Percentiles rank a stretch among this genome's conserved stretches.
Evolutionary conservation across 2,329 filamentous ascomycete genomes (phyloP).

Genomic region (Colletotrichum aenigma): DNA sequence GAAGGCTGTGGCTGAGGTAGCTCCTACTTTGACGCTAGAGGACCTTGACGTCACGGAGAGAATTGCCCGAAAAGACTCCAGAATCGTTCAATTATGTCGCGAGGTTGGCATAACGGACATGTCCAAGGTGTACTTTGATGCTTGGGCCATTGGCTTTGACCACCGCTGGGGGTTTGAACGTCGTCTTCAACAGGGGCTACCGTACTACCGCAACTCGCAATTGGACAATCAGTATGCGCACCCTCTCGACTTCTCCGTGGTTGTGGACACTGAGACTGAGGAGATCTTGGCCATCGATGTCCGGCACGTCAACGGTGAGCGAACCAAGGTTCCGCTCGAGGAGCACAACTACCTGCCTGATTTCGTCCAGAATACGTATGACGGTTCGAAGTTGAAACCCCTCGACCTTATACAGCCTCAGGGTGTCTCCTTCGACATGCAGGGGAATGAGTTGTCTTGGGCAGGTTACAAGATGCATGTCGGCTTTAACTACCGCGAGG

Average conservation of each 20-base stretch:
- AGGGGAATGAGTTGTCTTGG: constrained; percentile 51
- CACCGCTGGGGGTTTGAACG: constrained; percentile 75
- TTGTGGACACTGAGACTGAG: constrained; percentile 50
- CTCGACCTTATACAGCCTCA: constrained; percentile 74
- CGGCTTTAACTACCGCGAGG: constrained; percentile 55
- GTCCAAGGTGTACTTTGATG: constrained; percentile 84
- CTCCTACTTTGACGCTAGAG: constrained; percentile 72
- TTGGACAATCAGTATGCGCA: constrained; percentile 55
- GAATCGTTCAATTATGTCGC: constrained; percentile 78
- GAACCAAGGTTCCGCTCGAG: constrained; percentile 50
- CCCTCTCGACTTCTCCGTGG: constrained; percentile 46
- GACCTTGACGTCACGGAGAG: constrained; percentile 78
- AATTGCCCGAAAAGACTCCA: constrained; percentile 69
- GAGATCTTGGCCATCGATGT: constrained; percentile 51
- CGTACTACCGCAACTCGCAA: constrained; percentile 77
- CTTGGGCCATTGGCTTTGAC: constrained; percentile 85
- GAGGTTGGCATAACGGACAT: constrained; percentile 80
- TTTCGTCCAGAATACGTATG: constrained; percentile 54
- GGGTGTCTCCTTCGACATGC: constrained; percentile 68
- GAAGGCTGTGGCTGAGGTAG: constrained; percentile 51
- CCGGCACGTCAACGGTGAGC: constrained; percentile 22
- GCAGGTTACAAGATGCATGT: constrained; percentile 60
- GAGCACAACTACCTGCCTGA: constrained; percentile 40
- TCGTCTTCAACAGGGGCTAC: constrained; percentile 79
- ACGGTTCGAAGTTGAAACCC: constrained; percentile 64